Percentiles rank a stretch among this genome's conserved stretches.
These are phyloP conservation scores for Coprinellus micaceus DNA, from an alignment of 768 basidiomycete genomes.

Conservation along the genomic window DNA sequence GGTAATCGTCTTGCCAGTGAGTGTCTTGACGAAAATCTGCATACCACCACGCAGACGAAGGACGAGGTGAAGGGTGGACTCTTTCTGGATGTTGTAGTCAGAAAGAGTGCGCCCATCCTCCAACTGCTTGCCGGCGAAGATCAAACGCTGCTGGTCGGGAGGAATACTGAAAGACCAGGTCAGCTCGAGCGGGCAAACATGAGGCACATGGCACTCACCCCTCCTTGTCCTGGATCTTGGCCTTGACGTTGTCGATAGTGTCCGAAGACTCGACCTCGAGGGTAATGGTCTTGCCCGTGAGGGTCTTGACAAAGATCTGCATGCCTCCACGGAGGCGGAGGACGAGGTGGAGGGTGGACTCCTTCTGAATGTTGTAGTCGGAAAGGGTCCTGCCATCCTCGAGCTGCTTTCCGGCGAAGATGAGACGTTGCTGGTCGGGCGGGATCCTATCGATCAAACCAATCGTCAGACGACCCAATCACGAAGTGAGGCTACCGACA, in stretches of 20 bases:
- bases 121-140: slow-evolving; percentile 90
- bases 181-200: neutral
- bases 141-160: slow-evolving; percentile 86
- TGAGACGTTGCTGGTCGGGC: slow-evolving; percentile 75
- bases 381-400: slow-evolving; percentile 83
- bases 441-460: slow-evolving; percentile 46
- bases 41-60: slow-evolving; percentile 86
- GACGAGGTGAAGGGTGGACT: slow-evolving; percentile 79
- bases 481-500: neutral
- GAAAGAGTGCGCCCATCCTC: slow-evolving; percentile 92
- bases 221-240: slow-evolving; percentile 91
- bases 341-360: slow-evolving; percentile 86
- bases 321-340: slow-evolving; percentile 90
- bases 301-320: slow-evolving; percentile 80
- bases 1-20: slow-evolving; percentile 91
- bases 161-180: slow-evolving; percentile 43
- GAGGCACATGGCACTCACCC: slow-evolving; percentile 30
- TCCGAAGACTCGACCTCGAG: slow-evolving; percentile 79
- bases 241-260: slow-evolving; percentile 75
- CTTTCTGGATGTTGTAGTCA: slow-evolving; percentile 90
- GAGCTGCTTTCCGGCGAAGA: slow-evolving; percentile 81
- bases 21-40: slow-evolving; percentile 87
- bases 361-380: slow-evolving; percentile 94
- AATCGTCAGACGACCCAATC: slow-evolving; percentile 9
- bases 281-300: slow-evolving; percentile 91